Percentiles rank a stretch among this genome's conserved stretches.
These are phyloP conservation scores for Ceratocystis eucalypticola DNA, from an alignment of 2,329 filamentous ascomycete genomes.

Conservation along the genomic window DNA sequence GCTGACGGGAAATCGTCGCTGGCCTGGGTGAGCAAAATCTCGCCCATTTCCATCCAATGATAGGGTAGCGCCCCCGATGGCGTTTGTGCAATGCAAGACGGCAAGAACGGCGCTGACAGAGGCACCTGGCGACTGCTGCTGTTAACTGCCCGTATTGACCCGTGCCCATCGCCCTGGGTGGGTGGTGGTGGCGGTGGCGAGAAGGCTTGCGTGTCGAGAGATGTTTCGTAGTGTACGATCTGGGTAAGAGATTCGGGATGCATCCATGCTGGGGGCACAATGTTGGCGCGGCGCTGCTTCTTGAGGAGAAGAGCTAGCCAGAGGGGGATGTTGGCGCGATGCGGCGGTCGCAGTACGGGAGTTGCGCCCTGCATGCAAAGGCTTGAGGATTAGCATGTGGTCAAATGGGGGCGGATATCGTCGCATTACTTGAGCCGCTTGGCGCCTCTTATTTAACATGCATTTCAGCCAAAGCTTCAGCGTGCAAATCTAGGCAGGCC, in stretches of 20 bases:
- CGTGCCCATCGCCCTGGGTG: constrained; percentile 30
- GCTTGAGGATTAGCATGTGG: not conserved
- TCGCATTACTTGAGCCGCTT: too few species aligned
- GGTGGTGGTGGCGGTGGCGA: constrained; percentile 57
- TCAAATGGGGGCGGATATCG: too few species aligned
- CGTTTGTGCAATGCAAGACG: constrained; percentile 56
- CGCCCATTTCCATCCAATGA: constrained; percentile 86
- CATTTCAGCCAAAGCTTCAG: too few species aligned
- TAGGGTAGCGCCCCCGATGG: constrained; percentile 66
- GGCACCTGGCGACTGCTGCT: constrained; percentile 24
- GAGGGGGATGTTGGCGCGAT: constrained; percentile 65
- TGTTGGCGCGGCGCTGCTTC: constrained; percentile 85
- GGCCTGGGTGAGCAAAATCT: constrained; percentile 74
- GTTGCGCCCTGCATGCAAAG: constrained; percentile 53
- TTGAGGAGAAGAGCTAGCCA: constrained; percentile 95
- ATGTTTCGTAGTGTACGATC: constrained; percentile 71
- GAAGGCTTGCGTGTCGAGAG: constrained; percentile 56
- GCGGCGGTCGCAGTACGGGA: constrained; percentile 63
- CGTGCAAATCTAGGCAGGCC: too few species aligned
- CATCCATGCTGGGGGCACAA: constrained; percentile 82
- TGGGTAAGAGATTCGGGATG: constrained; percentile 58
- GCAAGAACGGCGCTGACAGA: constrained; percentile 63
- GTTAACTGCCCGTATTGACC: constrained; percentile 33
- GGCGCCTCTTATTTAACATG: not conserved
- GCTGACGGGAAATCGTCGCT: constrained; percentile 65